A percentile compares a stretch with the other conserved stretches of the same genome.
Evolutionary conservation across 2,329 filamentous ascomycete species (phyloP).

Genomic region (Fusarium sp.): DNA sequence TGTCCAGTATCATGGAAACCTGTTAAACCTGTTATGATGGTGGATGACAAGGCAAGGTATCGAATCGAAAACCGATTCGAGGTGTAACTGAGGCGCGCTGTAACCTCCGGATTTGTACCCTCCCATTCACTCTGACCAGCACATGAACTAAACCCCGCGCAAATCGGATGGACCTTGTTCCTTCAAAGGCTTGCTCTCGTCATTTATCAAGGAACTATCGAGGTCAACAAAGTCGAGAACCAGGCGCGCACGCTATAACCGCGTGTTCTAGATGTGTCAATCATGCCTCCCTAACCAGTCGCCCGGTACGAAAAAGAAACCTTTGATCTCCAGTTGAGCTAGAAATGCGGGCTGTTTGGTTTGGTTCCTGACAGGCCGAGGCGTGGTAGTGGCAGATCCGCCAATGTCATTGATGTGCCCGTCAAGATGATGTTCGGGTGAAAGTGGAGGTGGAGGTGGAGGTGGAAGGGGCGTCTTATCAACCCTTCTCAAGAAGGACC

Average conservation of each 20-base stretch:
- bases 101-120: conserved; percentile 30
- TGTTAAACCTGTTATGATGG: conserved; percentile 26
- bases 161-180: conserved; percentile 5
- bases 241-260: conserved; percentile 26
- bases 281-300: conserved; percentile 14
- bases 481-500: not conserved
- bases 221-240: conserved; percentile 5
- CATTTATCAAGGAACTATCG: conserved; percentile 14
- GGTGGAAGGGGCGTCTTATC: conserved; percentile 24
- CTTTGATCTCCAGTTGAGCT: conserved; percentile 18
- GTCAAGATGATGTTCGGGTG: conserved; percentile 3
- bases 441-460: conserved; percentile 7
- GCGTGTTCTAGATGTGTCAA: conserved; percentile 24
- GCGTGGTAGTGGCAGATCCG: conserved; percentile 33
- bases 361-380: conserved; percentile 39
- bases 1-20: not conserved
- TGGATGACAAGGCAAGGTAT: conserved; percentile 13
- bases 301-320: conserved; percentile 19
- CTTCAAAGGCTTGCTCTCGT: conserved; percentile 2
- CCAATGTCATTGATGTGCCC: conserved; percentile 21
- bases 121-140: conserved; percentile 17
- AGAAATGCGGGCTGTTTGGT: conserved; percentile 29
- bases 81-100: conserved; percentile 1
- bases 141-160: conserved; percentile 33
- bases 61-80: conserved; percentile 8